Conservation (phyloP, 78 protist genomes). For the Pigoraptor vietnamica region DNA sequence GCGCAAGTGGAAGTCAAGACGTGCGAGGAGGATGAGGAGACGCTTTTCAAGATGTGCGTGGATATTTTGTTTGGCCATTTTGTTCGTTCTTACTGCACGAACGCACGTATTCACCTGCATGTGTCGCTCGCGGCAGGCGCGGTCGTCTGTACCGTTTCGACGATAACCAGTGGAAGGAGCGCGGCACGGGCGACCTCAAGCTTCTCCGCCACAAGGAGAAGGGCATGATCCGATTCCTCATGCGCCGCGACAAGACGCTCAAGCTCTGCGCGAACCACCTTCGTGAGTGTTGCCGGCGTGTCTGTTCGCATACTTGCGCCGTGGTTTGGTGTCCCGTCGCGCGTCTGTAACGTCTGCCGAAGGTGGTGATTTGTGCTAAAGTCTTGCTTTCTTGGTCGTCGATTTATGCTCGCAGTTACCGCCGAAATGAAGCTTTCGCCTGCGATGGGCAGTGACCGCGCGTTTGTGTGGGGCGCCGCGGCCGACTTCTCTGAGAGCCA, state of each 20-base stretch:
- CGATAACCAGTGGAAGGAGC: conserved; percentile 80
- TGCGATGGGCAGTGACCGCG: conserved; percentile 9
- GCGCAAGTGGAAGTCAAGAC: conserved; percentile 34
- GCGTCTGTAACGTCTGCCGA: background rate
- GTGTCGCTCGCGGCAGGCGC: background rate
- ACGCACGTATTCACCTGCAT: background rate
- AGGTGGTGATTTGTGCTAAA: too few species aligned
- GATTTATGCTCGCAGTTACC: background rate
- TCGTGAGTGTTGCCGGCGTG: background rate
- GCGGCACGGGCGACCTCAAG: conserved; percentile 84
- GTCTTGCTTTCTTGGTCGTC: background rate
- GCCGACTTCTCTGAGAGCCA: conserved; percentile 18
- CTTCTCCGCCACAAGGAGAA: conserved; percentile 69
- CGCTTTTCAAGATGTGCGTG: background rate
- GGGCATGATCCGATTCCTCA: conserved; percentile 69
- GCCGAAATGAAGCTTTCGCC: background rate
- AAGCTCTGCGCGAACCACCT: conserved; percentile 87
- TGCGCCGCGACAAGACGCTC: conserved; percentile 88
- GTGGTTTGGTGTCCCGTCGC: background rate
- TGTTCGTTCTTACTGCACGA: background rate
- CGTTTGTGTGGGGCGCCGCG: conserved; percentile 13
- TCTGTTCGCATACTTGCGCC: background rate
- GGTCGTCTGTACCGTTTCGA: conserved; percentile 59
- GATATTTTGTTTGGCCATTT: background rate
- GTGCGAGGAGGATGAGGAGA: conserved; percentile 42